phyloP scores from a whole-genome alignment of 352 stramenopile species.

The Peronosclerospora sorghi region DNA sequence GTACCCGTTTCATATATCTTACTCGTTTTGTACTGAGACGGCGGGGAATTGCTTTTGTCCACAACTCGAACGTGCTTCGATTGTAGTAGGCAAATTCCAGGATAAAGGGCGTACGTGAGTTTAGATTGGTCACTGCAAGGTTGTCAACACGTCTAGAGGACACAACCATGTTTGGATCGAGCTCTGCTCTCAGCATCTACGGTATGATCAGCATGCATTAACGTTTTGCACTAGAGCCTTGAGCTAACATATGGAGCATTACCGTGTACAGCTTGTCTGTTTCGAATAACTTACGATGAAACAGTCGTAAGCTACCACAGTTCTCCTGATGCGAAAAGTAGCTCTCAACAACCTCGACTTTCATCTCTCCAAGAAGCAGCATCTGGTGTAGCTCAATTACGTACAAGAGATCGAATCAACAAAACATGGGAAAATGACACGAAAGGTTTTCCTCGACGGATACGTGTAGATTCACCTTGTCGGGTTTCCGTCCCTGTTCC shows the following conservation, averaged over 20 bases:
- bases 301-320: slow-evolving; percentile 32
- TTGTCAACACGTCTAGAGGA: slow-evolving; percentile 31
- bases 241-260: too few relatives aligned
- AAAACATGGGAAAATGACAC: too few relatives aligned
- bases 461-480: slow-evolving; percentile 72
- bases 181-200: too few relatives aligned
- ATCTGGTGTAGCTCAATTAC: slow-evolving; percentile 57
- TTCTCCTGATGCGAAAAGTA: slow-evolving; percentile 18
- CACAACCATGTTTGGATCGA: slow-evolving; percentile 45
- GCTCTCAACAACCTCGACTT: slow-evolving; percentile 46
- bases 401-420: slow-evolving; percentile 25
- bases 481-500: slow-evolving; percentile 70
- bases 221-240: too few relatives aligned
- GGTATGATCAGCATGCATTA: too few relatives aligned
- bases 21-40: slow-evolving; percentile 50
- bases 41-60: slow-evolving; percentile 71
- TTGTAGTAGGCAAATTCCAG: slow-evolving; percentile 73
- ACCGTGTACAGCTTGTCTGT: slow-evolving; percentile 72
- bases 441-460: too few relatives aligned
- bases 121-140: slow-evolving; percentile 38
- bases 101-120: slow-evolving; percentile 45
- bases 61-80: slow-evolving; percentile 78
- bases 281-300: slow-evolving; percentile 63
- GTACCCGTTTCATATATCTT: slow-evolving; percentile 10
- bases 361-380: slow-evolving; percentile 74